Evolutionary conservation across 768 basidiomycete genomes (phyloP), one percentile per base, ranked within the genome.

Genomic region (Russula brevipes): DNA sequence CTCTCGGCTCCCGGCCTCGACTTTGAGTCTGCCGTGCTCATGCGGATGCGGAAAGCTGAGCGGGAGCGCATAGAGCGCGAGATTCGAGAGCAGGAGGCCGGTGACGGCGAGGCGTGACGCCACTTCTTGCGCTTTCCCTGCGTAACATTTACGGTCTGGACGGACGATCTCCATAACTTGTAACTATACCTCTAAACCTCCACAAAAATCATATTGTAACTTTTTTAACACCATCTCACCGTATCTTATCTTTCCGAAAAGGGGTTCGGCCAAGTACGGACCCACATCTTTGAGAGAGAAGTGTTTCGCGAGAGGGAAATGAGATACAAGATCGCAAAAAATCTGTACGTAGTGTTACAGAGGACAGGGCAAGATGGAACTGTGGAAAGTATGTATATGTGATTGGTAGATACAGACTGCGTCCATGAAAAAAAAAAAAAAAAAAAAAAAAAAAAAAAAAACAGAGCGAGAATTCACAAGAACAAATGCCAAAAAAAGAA

Each of bases 41-140:
- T 93, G 80, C 82, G 91, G 5, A 77, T 94, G 71, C 79, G 91
- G 41, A 88, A 93, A 70, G 89, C 91, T 0, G 91, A 93, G 72
- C 79, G 87, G 44, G 87, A 85, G 65, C 78, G 87, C 49, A 71
- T 94, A 31, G 91, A 93, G 71, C 78, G 82, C 61, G 89, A 91
- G 72, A 90, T 91, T 66, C 73, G 83, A 44, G 88, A 89, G 70
- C 80, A 82, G 57, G 89, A 91, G 67, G 84, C 81, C 5, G 73
- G 72, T 41, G 80, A 81, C 5, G 73, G 72, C 39, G 80, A 81
- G 61, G 31, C 54, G 31, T 64, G 44, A 65, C 16, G 12, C 19
- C 9, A 41, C 33, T n/a, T 10, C 36, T 11, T n/a, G 14, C 5
- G 3, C 11, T 45, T 31, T 35, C 42, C 35, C 33, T 38, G n/a